Evolutionary conservation across 2,329 filamentous ascomycete species (phyloP).

Genomic region (Xylaria sp.): DNA sequence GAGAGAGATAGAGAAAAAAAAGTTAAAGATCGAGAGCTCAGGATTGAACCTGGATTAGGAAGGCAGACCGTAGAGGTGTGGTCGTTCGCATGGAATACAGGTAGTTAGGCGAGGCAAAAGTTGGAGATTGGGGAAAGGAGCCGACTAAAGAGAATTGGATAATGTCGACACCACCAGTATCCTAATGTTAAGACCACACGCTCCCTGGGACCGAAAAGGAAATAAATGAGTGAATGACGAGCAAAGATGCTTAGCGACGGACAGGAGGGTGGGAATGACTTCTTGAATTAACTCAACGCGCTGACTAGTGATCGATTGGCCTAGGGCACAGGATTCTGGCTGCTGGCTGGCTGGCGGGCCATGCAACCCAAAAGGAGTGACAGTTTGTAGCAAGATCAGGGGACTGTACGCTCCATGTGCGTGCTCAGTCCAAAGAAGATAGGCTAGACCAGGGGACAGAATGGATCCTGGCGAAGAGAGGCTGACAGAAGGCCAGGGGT

Average conservation of each 20-base stretch:
- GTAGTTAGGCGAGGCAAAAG: constrained; percentile 40
- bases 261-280: constrained; percentile 45
- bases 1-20: constrained; percentile 23
- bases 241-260: constrained; percentile 39
- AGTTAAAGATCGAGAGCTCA: constrained; percentile 35
- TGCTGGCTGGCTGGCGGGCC: constrained; percentile 46
- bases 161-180: constrained; percentile 38
- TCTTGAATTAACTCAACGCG: constrained; percentile 46
- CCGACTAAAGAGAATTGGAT: constrained; percentile 41
- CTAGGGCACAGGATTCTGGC: constrained; percentile 40
- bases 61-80: constrained; percentile 40
- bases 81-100: constrained; percentile 43
- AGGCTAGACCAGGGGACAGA: constrained; percentile 36
- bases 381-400: constrained; percentile 21
- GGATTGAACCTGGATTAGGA: constrained; percentile 42
- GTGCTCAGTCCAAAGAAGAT: constrained; percentile 22
- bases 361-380: constrained; percentile 49
- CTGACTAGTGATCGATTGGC: constrained; percentile 49
- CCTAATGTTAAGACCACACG: constrained; percentile 44
- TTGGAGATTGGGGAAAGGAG: constrained; percentile 40
- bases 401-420: constrained; percentile 15
- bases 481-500: constrained; percentile 40
- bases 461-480: constrained; percentile 34
- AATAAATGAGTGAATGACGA: constrained; percentile 43
- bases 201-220: constrained; percentile 40